phyloP scores from a whole-genome alignment of 306 rosid species.

The Prunus kanzakura region DNA sequence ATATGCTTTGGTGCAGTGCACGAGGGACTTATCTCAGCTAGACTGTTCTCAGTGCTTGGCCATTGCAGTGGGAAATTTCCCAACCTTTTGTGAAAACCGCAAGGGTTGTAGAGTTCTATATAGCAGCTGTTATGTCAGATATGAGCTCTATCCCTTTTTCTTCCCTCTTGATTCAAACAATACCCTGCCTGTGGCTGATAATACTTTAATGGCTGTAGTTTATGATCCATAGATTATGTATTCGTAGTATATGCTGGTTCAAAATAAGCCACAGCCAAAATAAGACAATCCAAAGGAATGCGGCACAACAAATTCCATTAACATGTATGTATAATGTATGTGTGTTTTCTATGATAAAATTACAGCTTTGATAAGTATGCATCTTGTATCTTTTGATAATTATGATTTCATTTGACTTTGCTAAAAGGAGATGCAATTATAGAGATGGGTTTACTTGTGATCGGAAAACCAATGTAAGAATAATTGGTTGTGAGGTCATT shows the following conservation, averaged over 20 bases:
- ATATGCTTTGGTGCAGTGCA: conserved; percentile 64
- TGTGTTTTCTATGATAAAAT: no score
- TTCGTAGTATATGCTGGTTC: not conserved
- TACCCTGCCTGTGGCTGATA: not conserved
- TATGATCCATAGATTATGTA: conserved; percentile 18
- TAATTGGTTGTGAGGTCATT: no score
- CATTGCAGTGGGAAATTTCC: conserved; percentile 46
- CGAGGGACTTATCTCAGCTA: conserved; percentile 51
- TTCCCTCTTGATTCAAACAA: conserved; percentile 48
- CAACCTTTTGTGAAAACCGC: conserved; percentile 35
- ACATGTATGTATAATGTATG: no score
- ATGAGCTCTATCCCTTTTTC: conserved; percentile 69
- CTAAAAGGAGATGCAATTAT: no score
- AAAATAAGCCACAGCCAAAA: not conserved
- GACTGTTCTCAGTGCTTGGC: conserved; percentile 67
- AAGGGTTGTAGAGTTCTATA: conserved; percentile 58
- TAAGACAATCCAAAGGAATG: conserved; percentile 8
- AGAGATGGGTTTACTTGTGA: no score
- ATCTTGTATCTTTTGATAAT: no score
- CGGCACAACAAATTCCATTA: not conserved
- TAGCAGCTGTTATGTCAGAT: conserved; percentile 64
- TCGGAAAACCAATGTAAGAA: no score
- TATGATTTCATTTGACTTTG: no score
- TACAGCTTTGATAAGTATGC: no score
- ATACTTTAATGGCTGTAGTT: conserved; percentile 22